These are phyloP conservation scores for Dioszegia aurantiaca DNA, from an alignment of 768 basidiomycete species.

Conservation along the genomic window DNA sequence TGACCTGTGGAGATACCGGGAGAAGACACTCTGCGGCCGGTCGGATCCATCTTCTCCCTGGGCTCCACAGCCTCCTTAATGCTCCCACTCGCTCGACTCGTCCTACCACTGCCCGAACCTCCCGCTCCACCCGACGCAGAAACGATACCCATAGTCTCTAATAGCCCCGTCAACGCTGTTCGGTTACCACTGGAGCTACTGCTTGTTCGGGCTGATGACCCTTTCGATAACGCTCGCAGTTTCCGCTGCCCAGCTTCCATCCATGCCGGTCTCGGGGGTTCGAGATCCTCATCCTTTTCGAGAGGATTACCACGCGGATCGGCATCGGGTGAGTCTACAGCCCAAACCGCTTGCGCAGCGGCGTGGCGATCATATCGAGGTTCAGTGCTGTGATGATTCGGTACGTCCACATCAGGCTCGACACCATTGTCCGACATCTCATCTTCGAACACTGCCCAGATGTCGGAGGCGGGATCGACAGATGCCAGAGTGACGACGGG, in stretches of 20 bases:
- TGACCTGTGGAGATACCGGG: conserved; percentile 15
- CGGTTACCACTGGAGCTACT: conserved; percentile 24
- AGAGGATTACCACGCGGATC: neutral
- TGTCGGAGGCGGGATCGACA: conserved; percentile 25
- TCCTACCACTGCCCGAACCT: conserved; percentile 22
- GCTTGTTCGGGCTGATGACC: conserved; percentile 22
- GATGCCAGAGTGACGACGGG: conserved; percentile 28
- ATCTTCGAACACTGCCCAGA: conserved; percentile 49
- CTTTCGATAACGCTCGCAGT: conserved; percentile 3
- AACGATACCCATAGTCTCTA: conserved; percentile 39
- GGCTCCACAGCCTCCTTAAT: conserved; percentile 25
- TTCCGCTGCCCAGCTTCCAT: conserved; percentile 27
- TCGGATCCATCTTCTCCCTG: conserved; percentile 18
- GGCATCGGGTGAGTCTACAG: conserved; percentile 25
- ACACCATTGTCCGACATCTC: conserved; percentile 42
- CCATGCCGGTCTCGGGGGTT: conserved; percentile 25
- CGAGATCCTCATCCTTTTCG: conserved; percentile 12
- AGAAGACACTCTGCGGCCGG: conserved; percentile 2
- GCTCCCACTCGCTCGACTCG: conserved; percentile 27
- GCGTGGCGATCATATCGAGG: conserved; percentile 23
- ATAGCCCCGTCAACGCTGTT: conserved; percentile 35
- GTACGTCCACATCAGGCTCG: conserved; percentile 29
- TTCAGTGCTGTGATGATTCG: neutral
- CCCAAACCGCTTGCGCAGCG: conserved; percentile 29
- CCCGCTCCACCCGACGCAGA: neutral